These are phyloP conservation scores for Rhinocladiella similis DNA, from an alignment of 2,329 filamentous ascomycete genomes.

Conservation along the genomic window DNA sequence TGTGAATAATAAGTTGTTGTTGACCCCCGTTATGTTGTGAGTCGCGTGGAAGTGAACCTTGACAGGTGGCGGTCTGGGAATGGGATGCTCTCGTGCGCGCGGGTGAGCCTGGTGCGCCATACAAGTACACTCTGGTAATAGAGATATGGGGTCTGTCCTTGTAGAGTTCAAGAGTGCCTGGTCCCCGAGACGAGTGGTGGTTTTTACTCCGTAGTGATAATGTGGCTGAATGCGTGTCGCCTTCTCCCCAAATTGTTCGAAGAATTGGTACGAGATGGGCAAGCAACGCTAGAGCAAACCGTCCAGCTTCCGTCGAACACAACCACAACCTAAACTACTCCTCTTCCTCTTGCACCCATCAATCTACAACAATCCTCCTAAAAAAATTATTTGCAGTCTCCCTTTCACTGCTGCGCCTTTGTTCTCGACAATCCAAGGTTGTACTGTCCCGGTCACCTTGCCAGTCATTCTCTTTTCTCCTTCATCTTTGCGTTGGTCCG, in stretches of 20 bases:
- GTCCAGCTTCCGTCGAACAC: slow-evolving; percentile 3
- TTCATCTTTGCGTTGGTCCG: slow-evolving; percentile 14
- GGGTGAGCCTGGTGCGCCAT: too few species aligned
- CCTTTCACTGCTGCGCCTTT: slow-evolving; percentile 3
- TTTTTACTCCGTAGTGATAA: background rate
- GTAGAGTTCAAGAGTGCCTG: background rate
- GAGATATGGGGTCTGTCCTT: too few species aligned
- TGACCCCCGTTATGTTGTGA: too few species aligned
- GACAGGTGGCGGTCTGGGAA: too few species aligned
- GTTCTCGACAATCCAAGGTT: slow-evolving; percentile 8
- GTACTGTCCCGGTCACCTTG: slow-evolving; percentile 7
- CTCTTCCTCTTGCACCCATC: slow-evolving; percentile 14
- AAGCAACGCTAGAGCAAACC: slow-evolving; percentile 1
- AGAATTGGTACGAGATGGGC: background rate
- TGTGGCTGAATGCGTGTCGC: background rate
- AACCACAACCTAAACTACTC: slow-evolving; percentile 2
- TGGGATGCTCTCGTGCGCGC: too few species aligned
- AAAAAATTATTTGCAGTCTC: slow-evolving; percentile 7
- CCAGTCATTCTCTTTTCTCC: slow-evolving; percentile 9
- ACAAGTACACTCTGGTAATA: too few species aligned
- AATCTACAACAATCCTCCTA: background rate
- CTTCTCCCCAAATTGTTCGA: background rate
- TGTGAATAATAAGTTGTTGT: too few species aligned
- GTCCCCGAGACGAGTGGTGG: background rate
- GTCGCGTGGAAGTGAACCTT: too few species aligned